These are phyloP conservation scores for Yarrowia osloensis DNA, from an alignment of 805 yeast genomes.

Conservation along the genomic window DNA sequence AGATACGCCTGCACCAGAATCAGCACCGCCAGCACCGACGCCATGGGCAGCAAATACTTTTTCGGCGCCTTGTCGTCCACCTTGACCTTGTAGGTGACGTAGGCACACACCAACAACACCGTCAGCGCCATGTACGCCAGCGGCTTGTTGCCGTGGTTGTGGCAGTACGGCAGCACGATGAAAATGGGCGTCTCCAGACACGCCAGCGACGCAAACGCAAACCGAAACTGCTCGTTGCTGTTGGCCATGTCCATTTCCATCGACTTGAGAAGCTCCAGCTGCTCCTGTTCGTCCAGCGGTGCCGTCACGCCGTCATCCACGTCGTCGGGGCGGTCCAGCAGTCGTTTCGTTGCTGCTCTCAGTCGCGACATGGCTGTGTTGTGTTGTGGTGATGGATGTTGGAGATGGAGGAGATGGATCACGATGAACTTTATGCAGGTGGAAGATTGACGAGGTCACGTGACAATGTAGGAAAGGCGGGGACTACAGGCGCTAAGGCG, in stretches of 20 bases:
- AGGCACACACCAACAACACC: constrained; percentile 37
- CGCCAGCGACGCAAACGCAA: constrained; percentile 38
- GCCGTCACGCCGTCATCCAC: constrained; percentile 32
- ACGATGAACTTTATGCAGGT: neutral
- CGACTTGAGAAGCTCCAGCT: constrained; percentile 38
- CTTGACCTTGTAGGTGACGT: constrained; percentile 34
- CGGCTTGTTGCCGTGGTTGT: constrained; percentile 34
- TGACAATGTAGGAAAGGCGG: no score
- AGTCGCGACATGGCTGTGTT: constrained; percentile 37
- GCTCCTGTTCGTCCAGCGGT: constrained; percentile 37
- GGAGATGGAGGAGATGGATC: neutral
- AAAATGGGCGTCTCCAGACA: constrained; percentile 43
- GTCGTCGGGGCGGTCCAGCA: constrained; percentile 31
- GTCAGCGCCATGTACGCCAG: constrained; percentile 40
- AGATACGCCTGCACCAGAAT: constrained; percentile 37
- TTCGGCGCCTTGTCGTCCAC: constrained; percentile 22
- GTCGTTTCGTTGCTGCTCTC: constrained; percentile 34
- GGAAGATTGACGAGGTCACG: no score
- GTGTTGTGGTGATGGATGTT: neutral
- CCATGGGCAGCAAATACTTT: constrained; percentile 31
- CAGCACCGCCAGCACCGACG: constrained; percentile 35
- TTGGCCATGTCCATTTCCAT: constrained; percentile 37
- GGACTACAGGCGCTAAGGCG: no score
- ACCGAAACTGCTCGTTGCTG: constrained; percentile 35
- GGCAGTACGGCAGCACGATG: constrained; percentile 38